phyloP scores from a whole-genome alignment of 164 flowering plant species.

The Berberis thunbergii region DNA sequence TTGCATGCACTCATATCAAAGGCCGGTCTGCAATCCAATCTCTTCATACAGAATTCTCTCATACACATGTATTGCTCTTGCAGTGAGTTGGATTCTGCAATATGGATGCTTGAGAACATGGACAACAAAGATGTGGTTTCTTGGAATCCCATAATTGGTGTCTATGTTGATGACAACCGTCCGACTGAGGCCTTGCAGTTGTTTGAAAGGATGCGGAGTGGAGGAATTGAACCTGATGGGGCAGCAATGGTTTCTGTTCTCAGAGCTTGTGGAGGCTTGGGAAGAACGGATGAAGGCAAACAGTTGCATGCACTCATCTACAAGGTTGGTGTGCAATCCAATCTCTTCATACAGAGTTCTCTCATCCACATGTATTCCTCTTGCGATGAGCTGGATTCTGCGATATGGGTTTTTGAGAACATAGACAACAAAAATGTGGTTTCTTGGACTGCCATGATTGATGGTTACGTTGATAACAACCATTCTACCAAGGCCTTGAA shows the following conservation, averaged over 20 bases:
- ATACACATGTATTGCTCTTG: slow-evolving; percentile 36
- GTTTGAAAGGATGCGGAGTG: slow-evolving; percentile 26
- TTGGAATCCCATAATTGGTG: slow-evolving; percentile 40
- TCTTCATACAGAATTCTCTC: slow-evolving; percentile 29
- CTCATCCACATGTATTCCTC: slow-evolving; percentile 45
- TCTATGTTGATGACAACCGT: slow-evolving; percentile 21
- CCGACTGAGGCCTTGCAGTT: slow-evolving; percentile 26
- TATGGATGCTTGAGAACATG: slow-evolving; percentile 32
- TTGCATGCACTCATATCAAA: slow-evolving; percentile 27
- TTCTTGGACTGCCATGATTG: slow-evolving; percentile 45
- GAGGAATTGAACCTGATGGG: slow-evolving; percentile 30
- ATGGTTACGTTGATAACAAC: slow-evolving; percentile 8
- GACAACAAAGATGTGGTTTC: slow-evolving; percentile 34
- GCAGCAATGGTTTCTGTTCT: slow-evolving; percentile 36
- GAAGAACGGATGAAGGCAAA: slow-evolving; percentile 10
- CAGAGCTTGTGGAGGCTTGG: slow-evolving; percentile 37
- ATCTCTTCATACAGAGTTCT: slow-evolving; percentile 4
- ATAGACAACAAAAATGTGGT: slow-evolving; percentile 21
- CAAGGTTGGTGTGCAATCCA: slow-evolving; percentile 25
- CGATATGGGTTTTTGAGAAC: slow-evolving; percentile 24
- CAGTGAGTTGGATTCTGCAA: slow-evolving; percentile 20
- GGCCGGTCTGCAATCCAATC: slow-evolving; percentile 20
- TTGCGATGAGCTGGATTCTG: slow-evolving; percentile 34
- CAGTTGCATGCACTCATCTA: slow-evolving; percentile 24
- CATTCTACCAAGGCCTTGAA: no score